Base-by-base conservation (phyloP, 768 basidiomycete species). In the Calocera cornea region DNA sequence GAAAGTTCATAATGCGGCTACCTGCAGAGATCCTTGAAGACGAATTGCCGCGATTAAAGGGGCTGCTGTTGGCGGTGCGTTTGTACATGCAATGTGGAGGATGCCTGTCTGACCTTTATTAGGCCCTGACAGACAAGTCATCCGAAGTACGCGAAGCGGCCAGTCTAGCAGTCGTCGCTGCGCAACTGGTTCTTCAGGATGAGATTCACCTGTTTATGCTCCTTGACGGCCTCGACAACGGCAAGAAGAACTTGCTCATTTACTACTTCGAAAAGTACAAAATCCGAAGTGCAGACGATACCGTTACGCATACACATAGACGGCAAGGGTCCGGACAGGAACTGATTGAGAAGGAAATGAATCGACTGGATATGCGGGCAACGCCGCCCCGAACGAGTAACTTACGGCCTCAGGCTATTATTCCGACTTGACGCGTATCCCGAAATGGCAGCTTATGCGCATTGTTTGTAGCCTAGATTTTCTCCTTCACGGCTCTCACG, bases 191-290 rank as follows among this genome's bases (percentile, higher is more conserved):
- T 66, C 78, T 94, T 41, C 83, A 85, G 29, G 91, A 94, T 73
- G 92, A 93, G 74, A 85, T 86, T 0, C 89, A 91, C 70, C 79
- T 94, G 0, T 94, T 94, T 72, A 79, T 84, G 40, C 83, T 94
- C 19, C 78, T 94, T 50, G 89, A 90, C 67, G 89, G 88, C 3
- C 80, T 94, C 44, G 85, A 89, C n/a, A 88, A 91, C 69, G 90
- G 90, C 72, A 91, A 93, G 81, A 92, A 92, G 81, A 92, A 94
- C 73, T 79, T 93, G 19, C 79, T 94, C 64, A 91, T 92, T 1
- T 94, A 94, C 71, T 79, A 92, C 67, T 94, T 94, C 70, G 91
- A 92, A 75, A 93, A 92, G 75, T 89, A 92, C 72, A 86, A 86
- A 34, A 88, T 83, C 11, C 80, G 91, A 24, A 88, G 84, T 49